phyloP scores from a whole-genome alignment of 768 basidiomycete genomes.

The Terana coerulea region DNA sequence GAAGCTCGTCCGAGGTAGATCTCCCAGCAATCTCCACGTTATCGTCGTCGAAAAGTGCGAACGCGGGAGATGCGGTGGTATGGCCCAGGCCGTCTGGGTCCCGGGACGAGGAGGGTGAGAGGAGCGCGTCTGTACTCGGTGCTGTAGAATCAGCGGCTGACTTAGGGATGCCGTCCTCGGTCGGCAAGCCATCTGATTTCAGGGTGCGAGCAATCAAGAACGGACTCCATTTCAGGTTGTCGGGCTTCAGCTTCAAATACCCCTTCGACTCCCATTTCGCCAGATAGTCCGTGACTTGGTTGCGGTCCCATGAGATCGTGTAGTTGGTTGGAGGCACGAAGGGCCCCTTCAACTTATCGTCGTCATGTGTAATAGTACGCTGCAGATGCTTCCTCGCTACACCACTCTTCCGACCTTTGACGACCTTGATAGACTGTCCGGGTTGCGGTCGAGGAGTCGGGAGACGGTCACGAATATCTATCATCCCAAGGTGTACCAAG shows the following conservation, averaged over 20 bases:
- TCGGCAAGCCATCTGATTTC: slow-evolving; percentile 18
- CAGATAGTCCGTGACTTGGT: slow-evolving; percentile 62
- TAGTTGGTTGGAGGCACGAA: slow-evolving; percentile 70
- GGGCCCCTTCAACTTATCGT: slow-evolving; percentile 43
- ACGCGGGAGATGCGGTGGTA: slow-evolving; percentile 16
- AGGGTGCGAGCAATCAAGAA: slow-evolving; percentile 64
- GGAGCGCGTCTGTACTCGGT: slow-evolving; percentile 1
- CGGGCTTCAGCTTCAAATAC: slow-evolving; percentile 70
- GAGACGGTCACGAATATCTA: slow-evolving; percentile 47
- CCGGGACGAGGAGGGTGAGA: slow-evolving; percentile 11
- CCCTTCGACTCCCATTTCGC: slow-evolving; percentile 73
- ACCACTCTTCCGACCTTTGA: slow-evolving; percentile 63
- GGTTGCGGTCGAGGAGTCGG: slow-evolving; percentile 61
- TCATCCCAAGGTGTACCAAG: slow-evolving; percentile 72
- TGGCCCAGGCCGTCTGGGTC: neutral
- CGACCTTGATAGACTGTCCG: slow-evolving; percentile 74
- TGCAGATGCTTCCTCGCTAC: slow-evolving; percentile 62
- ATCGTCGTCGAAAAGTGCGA: slow-evolving; percentile 29
- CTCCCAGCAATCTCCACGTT: slow-evolving; percentile 17
- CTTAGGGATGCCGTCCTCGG: neutral
- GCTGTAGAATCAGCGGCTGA: slow-evolving; percentile 1
- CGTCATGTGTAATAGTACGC: slow-evolving; percentile 47
- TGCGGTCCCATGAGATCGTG: slow-evolving; percentile 69
- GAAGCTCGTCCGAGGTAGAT: neutral
- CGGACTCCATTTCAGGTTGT: slow-evolving; percentile 92